phyloP scores from a whole-genome alignment of 2,329 filamentous ascomycete species.

The Fusarium sacchari region DNA sequence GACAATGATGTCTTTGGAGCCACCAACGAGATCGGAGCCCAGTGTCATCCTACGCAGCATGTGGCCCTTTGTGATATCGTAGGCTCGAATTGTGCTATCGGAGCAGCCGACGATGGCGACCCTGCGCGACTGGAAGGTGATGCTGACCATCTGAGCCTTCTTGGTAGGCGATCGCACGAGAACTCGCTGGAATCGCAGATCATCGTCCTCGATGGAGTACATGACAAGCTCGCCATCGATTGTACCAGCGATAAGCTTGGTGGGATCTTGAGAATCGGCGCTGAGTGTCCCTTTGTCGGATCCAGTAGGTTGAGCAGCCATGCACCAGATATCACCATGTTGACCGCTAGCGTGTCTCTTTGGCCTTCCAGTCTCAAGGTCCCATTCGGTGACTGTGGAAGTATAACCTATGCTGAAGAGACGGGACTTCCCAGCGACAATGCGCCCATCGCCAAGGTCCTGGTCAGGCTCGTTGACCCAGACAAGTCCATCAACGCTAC shows the following conservation, averaged over 20 bases:
- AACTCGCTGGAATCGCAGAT: constrained; percentile 81
- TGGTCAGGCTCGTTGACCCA: constrained; percentile 91
- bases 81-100: constrained; percentile 94
- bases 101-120: constrained; percentile 90
- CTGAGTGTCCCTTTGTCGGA: constrained; percentile 36
- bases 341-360: constrained; percentile 88
- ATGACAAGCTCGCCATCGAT: constrained; percentile 90
- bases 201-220: constrained; percentile 85
- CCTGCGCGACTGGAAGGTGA: constrained; percentile 87
- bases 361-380: constrained; percentile 81
- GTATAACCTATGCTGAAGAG: constrained; percentile 98
- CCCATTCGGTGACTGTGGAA: constrained; percentile 93
- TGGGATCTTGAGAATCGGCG: constrained; percentile 51
- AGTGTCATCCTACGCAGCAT: constrained; percentile 85
- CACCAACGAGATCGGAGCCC: constrained; percentile 79
- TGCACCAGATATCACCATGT: constrained; percentile 96
- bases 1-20: constrained; percentile 85
- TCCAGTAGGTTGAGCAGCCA: constrained; percentile 79
- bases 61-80: constrained; percentile 82
- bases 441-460: constrained; percentile 68
- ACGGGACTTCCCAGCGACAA: constrained; percentile 76
- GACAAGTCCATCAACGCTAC: constrained; percentile 88
- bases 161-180: constrained; percentile 82
- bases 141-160: constrained; percentile 88
- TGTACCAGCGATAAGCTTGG: constrained; percentile 84